Percentiles rank a stretch among this genome's conserved stretches.
phyloP scores from a whole-genome alignment of 176 grass and related monocot genomes.

The Raddia guianensis region DNA sequence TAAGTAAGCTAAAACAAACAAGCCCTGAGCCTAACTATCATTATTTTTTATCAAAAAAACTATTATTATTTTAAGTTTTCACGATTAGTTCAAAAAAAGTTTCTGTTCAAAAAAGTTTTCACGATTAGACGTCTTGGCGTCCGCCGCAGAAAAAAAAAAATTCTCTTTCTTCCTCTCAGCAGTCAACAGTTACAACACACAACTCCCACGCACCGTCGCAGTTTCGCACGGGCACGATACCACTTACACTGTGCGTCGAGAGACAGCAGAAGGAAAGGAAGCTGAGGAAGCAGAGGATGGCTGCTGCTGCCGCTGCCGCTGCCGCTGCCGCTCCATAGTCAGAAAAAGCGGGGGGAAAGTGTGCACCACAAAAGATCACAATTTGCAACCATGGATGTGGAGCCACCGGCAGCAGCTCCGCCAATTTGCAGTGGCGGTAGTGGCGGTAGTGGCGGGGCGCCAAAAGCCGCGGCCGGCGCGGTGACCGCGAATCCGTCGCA shows the following conservation, averaged over 20 bases:
- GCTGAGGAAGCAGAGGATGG: slow-evolving; percentile 36
- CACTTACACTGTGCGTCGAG: slow-evolving; percentile 23
- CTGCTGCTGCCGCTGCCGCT: not conserved
- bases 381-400: slow-evolving; percentile 41
- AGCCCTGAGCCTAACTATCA: no score
- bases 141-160: no score
- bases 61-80: no score
- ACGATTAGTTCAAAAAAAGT: no score
- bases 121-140: no score
- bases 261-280: slow-evolving; percentile 33
- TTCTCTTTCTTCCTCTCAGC: not conserved
- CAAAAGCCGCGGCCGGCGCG: not conserved
- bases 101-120: no score
- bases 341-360: slow-evolving; percentile 3
- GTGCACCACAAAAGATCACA: slow-evolving; percentile 19
- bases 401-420: slow-evolving; percentile 3
- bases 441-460: not conserved
- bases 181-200: no score
- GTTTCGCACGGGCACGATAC: not conserved
- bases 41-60: no score
- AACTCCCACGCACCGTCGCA: no score
- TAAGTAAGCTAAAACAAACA: no score
- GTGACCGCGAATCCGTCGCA: slow-evolving; percentile 18
- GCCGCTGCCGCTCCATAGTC: slow-evolving; percentile 29
- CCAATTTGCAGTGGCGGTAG: slow-evolving; percentile 30